A percentile compares a stretch with the other conserved stretches of the same genome.
These are phyloP conservation scores for Ophiostoma sp. DNA, from an alignment of 2,329 filamentous ascomycete species.

Conservation along the genomic window DNA sequence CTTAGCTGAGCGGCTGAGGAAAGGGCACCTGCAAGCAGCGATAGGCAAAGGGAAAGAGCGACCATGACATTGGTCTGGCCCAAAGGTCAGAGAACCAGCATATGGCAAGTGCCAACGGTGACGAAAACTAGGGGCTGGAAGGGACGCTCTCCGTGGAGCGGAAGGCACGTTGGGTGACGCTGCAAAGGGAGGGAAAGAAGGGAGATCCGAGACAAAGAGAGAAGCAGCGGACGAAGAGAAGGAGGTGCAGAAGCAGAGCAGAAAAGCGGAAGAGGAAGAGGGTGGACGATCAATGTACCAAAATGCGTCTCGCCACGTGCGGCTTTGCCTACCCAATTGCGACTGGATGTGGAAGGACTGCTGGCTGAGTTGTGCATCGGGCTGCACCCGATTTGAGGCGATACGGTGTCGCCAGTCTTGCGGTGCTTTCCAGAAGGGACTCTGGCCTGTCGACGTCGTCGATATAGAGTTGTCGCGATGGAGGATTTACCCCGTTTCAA, in stretches of 20 bases:
- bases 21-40: background rate
- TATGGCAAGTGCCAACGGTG: background rate
- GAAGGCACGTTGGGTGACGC: background rate
- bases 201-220: background rate
- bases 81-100: background rate
- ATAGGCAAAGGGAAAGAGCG: background rate
- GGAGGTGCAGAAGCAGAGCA: background rate
- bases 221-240: background rate
- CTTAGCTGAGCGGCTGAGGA: background rate
- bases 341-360: background rate
- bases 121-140: background rate
- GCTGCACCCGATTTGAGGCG: background rate
- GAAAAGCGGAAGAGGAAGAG: background rate
- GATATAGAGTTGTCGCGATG: background rate
- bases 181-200: background rate
- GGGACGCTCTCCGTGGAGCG: background rate
- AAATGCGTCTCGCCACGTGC: background rate
- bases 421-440: background rate
- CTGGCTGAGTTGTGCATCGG: background rate
- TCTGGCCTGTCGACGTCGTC: background rate
- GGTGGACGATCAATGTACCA: constrained; percentile 2
- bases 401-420: background rate
- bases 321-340: background rate
- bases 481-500: background rate
- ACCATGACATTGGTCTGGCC: background rate